phyloP scores from a whole-genome alignment of 345 rosid species.

The Eucalyptus erythrocorys region DNA sequence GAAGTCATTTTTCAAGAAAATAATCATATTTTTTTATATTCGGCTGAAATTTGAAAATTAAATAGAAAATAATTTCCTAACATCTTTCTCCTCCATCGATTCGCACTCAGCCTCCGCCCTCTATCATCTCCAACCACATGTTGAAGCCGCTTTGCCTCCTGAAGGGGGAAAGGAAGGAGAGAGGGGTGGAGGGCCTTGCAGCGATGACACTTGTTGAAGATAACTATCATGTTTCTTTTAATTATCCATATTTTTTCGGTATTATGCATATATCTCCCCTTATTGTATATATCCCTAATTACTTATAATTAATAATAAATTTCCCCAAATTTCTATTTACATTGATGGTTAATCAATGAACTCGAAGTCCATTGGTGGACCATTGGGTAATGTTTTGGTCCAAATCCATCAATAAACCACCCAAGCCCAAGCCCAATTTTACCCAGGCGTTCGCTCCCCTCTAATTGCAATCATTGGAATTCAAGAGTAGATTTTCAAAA shows the following conservation, averaged over 20 bases:
- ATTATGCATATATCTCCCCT: background rate
- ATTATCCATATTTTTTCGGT: background rate
- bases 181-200: background rate
- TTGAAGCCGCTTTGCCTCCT: background rate
- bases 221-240: background rate
- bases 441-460: background rate
- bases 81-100: background rate
- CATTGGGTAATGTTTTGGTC: background rate
- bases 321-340: background rate
- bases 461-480: background rate
- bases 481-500: background rate
- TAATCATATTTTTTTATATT: too few relatives aligned
- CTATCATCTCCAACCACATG: background rate
- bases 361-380: background rate
- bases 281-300: background rate
- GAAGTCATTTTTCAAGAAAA: too few relatives aligned
- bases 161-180: background rate
- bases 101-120: background rate
- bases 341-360: background rate
- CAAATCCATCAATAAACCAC: background rate
- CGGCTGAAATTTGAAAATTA: too few relatives aligned
- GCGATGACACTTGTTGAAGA: background rate
- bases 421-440: background rate
- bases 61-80: background rate
- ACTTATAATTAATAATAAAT: background rate